phyloP scores from a whole-genome alignment of 2,329 filamentous ascomycete species.

The Beauveria varroae region DNA sequence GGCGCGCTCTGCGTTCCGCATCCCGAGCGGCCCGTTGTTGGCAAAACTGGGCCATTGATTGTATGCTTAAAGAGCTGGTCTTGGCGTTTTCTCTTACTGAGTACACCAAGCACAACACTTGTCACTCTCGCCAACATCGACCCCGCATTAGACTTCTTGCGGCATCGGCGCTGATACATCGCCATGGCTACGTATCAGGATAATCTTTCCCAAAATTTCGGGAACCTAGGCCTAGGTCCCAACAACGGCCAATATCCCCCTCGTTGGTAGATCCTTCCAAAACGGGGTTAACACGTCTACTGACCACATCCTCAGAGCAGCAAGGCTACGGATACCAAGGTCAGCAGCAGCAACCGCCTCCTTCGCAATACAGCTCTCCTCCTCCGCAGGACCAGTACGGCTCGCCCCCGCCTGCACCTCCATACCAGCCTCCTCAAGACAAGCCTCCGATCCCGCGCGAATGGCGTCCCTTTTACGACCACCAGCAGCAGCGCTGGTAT shows the following conservation, averaged over 20 bases:
- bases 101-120: background rate
- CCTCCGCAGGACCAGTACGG: conserved; percentile 7
- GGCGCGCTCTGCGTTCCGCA: background rate
- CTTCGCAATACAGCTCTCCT: background rate
- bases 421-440: conserved; percentile 28
- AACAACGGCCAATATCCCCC: conserved; percentile 10
- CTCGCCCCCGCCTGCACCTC: conserved; percentile 14
- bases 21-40: conserved; percentile 4
- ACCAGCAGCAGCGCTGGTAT: conserved; percentile 53
- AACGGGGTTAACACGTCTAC: background rate
- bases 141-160: background rate
- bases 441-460: conserved; percentile 49
- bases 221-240: conserved; percentile 8
- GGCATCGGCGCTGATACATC: background rate
- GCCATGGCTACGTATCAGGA: conserved; percentile 9
- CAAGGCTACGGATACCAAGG: conserved; percentile 7
- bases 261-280: background rate
- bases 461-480: conserved; percentile 58
- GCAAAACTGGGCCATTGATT: background rate
- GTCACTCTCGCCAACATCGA: background rate
- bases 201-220: conserved; percentile 9
- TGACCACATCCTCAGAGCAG: background rate
- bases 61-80: background rate
- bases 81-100: background rate
- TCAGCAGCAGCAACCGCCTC: background rate